A percentile compares a stretch with the other conserved stretches of the same genome.
phyloP scores from a whole-genome alignment of 139 green algal genomes.

The Ettlia oleoabundans region DNA sequence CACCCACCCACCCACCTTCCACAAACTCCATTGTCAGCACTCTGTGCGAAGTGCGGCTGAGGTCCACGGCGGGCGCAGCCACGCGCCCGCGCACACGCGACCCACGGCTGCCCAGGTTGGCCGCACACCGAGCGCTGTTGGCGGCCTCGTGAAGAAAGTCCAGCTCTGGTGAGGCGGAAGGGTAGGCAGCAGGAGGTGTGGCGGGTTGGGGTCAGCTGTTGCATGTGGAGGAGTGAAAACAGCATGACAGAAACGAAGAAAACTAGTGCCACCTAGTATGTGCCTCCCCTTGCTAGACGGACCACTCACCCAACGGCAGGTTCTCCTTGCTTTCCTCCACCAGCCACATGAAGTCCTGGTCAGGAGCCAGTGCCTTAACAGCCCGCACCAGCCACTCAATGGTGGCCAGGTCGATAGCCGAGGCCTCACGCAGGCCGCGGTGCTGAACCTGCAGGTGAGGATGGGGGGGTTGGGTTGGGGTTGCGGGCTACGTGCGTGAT shows the following conservation, averaged over 20 bases:
- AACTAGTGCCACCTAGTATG: no score
- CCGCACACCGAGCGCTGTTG: constrained; percentile 60
- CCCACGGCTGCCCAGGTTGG: constrained; percentile 29
- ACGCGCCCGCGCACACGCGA: constrained; percentile 42
- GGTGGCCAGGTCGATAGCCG: constrained; percentile 79
- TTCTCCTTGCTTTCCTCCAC: constrained; percentile 87
- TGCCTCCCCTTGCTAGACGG: no score
- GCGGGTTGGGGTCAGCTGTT: no score
- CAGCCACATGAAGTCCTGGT: constrained; percentile 73
- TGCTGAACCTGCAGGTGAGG: constrained; percentile 76
- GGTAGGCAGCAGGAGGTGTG: background rate
- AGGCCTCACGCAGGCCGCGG: constrained; percentile 75
- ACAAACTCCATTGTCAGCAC: constrained; percentile 87
- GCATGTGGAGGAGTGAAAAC: no score
- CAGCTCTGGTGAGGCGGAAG: constrained; percentile 65
- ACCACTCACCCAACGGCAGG: constrained; percentile 54
- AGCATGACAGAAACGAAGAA: no score
- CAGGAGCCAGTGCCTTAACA: constrained; percentile 41
- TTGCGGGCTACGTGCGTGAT: background rate
- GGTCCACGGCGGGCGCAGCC: constrained; percentile 58
- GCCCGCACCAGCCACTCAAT: constrained; percentile 76
- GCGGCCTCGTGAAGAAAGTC: constrained; percentile 79
- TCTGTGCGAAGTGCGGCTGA: constrained; percentile 53
- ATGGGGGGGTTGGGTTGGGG: background rate
- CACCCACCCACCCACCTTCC: constrained; percentile 46